A percentile compares a stretch with the other conserved stretches of the same genome.
Evolutionary conservation across 2,329 filamentous ascomycete species (phyloP).

Genomic region (Xylariaceae sp.): DNA sequence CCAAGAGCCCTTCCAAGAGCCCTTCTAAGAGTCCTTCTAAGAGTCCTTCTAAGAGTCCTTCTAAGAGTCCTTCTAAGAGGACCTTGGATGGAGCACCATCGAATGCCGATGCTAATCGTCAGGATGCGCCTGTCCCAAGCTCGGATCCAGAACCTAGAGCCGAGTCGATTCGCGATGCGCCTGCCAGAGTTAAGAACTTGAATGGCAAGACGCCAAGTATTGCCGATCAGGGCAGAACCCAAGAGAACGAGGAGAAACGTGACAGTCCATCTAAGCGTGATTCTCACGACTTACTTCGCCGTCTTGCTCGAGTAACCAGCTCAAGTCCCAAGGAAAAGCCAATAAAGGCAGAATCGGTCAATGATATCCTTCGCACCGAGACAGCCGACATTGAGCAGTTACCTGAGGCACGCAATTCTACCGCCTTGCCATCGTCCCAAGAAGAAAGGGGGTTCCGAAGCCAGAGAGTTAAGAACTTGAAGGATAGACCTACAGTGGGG

Average conservation of each 20-base stretch:
- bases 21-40: too few species aligned
- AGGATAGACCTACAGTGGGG: conserved; percentile 38
- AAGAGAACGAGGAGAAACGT: conserved; percentile 15
- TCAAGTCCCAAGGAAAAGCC: conserved; percentile 35
- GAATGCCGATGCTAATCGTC: conserved; percentile 2
- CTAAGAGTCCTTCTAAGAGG: conserved; percentile 28
- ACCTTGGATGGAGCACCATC: conserved; percentile 11
- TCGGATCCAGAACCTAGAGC: conserved; percentile 8
- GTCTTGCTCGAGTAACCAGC: conserved; percentile 44
- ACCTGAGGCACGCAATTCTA: conserved; percentile 16
- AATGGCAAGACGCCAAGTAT: conserved; percentile 7
- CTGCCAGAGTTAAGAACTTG: conserved; percentile 9
- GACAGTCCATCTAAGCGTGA: conserved; percentile 32
- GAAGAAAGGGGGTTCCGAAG: conserved; percentile 22
- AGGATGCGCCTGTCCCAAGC: conserved; percentile 1
- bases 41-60: too few species aligned
- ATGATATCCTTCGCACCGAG: conserved; percentile 9
- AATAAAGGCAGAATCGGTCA: conserved; percentile 15
- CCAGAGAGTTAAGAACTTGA: conserved; percentile 27
- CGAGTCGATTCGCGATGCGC: conserved; percentile 9
- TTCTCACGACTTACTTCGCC: conserved; percentile 45
- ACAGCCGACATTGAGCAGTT: conserved; percentile 10
- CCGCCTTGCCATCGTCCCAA: conserved; percentile 16
- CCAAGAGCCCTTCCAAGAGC: conserved; percentile 18
- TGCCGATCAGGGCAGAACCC: conserved; percentile 11